These are phyloP conservation scores for Nannochloris sp. DNA, from an alignment of 139 green algal species.

Conservation along the genomic window DNA sequence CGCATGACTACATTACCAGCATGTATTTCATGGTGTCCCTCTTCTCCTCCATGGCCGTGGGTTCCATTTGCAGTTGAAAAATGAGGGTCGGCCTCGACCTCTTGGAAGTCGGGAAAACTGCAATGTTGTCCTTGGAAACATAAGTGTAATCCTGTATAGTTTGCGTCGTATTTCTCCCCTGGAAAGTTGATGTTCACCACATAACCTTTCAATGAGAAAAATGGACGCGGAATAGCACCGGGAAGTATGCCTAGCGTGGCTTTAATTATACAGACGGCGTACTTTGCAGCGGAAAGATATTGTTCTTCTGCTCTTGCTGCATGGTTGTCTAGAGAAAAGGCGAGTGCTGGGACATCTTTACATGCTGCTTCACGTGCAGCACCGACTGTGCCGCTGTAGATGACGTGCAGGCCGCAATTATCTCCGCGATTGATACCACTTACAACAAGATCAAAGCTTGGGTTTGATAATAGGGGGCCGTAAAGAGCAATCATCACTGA, in stretches of 20 bases:
- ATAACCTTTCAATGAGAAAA: constrained; percentile 5
- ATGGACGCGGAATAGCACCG: neutral
- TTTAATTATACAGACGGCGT: constrained; percentile 36
- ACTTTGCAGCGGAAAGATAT: constrained; percentile 34
- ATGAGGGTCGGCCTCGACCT: constrained; percentile 20
- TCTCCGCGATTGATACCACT: constrained; percentile 74
- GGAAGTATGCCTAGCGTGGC: constrained; percentile 31
- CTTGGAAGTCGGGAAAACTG: constrained; percentile 39
- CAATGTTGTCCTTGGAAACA: constrained; percentile 36
- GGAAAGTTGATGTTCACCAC: constrained; percentile 58
- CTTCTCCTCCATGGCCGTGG: neutral
- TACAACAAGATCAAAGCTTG: constrained; percentile 41
- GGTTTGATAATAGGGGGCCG: constrained; percentile 22
- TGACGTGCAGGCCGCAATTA: constrained; percentile 72
- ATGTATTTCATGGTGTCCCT: constrained; percentile 5
- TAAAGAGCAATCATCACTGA: constrained; percentile 49
- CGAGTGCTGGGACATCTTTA: constrained; percentile 54
- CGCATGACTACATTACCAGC: constrained; percentile 14
- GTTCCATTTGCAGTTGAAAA: neutral
- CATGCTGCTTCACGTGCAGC: constrained; percentile 63
- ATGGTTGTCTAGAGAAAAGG: constrained; percentile 63
- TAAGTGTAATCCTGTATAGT: constrained; percentile 8
- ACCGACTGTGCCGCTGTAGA: constrained; percentile 68
- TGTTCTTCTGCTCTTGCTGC: constrained; percentile 38
- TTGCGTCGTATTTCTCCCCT: neutral